These are phyloP conservation scores for Jamesozyma lodderae DNA, from an alignment of 805 yeast genomes.

Conservation along the genomic window DNA sequence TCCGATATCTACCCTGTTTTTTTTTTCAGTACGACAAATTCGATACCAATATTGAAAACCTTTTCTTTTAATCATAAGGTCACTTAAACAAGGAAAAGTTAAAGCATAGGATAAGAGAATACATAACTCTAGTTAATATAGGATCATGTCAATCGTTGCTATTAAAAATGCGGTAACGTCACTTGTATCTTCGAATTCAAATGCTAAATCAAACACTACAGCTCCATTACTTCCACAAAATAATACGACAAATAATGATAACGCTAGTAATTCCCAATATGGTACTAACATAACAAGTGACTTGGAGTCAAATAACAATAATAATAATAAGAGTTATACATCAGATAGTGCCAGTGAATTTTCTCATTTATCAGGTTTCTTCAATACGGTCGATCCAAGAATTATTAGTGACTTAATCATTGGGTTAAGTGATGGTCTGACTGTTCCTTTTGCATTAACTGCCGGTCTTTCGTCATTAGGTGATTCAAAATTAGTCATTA, in stretches of 20 bases:
- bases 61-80: not conserved
- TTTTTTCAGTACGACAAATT: too few relatives aligned
- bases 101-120: not conserved
- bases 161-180: slow-evolving; percentile 11
- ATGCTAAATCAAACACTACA: slow-evolving; percentile 6
- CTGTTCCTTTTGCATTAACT: slow-evolving; percentile 97
- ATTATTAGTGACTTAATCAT: slow-evolving; percentile 89
- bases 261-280: slow-evolving; percentile 4
- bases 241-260: too few relatives aligned
- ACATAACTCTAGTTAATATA: too few relatives aligned
- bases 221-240: too few relatives aligned
- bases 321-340: not conserved
- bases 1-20: too few relatives aligned
- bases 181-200: not conserved
- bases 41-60: too few relatives aligned
- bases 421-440: slow-evolving; percentile 90
- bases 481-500: slow-evolving; percentile 78
- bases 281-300: slow-evolving; percentile 12
- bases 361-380: slow-evolving; percentile 7
- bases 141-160: slow-evolving; percentile 29
- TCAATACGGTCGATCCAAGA: slow-evolving; percentile 70
- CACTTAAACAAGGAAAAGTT: not conserved
- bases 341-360: not conserved
- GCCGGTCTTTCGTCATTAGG: slow-evolving; percentile 93
- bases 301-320: slow-evolving; percentile 9